Evolutionary conservation across 2,329 filamentous ascomycete species (phyloP).

Genomic region (Drechslera avenae): DNA sequence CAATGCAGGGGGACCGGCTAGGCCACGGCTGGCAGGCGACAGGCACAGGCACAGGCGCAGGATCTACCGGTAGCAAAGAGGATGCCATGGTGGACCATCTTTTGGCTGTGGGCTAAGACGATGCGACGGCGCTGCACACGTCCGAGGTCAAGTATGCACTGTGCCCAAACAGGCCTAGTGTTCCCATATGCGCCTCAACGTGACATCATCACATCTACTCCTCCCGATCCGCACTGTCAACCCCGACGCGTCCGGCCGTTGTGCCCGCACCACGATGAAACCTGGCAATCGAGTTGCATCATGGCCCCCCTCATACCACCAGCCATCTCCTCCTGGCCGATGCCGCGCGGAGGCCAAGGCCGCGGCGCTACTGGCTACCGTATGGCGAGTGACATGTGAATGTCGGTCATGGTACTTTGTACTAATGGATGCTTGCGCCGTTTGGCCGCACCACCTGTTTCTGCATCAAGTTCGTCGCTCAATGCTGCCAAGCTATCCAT

Average conservation of each 20-base stretch:
- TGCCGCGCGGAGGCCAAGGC: not conserved
- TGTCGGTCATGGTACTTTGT: not conserved
- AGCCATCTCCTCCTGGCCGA: not conserved
- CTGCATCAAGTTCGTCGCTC: slow-evolving; percentile 3
- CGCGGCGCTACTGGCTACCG: too few relatives aligned
- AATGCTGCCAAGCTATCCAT: slow-evolving; percentile 20
- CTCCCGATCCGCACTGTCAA: not conserved
- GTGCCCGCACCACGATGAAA: not conserved
- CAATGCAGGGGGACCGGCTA: slow-evolving; percentile 28
- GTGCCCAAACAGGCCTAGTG: slow-evolving; percentile 21
- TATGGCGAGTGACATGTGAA: slow-evolving; percentile 11
- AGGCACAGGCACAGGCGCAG: slow-evolving; percentile 12
- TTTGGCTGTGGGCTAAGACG: slow-evolving; percentile 2
- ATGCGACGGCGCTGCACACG: slow-evolving; percentile 3
- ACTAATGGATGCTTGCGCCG: slow-evolving; percentile 6
- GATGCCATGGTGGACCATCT: slow-evolving; percentile 11
- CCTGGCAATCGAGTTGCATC: slow-evolving; percentile 14
- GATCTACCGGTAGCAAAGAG: too few relatives aligned
- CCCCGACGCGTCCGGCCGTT: not conserved
- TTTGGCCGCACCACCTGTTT: not conserved
- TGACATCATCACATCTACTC: slow-evolving; percentile 31
- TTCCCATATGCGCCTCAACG: slow-evolving; percentile 17
- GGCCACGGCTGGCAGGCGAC: slow-evolving; percentile 20
- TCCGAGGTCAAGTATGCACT: slow-evolving; percentile 10
- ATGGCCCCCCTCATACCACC: slow-evolving; percentile 8